These are phyloP conservation scores for Xylaria castorea DNA, from an alignment of 495 filamentous ascomycete species.

Conservation along the genomic window DNA sequence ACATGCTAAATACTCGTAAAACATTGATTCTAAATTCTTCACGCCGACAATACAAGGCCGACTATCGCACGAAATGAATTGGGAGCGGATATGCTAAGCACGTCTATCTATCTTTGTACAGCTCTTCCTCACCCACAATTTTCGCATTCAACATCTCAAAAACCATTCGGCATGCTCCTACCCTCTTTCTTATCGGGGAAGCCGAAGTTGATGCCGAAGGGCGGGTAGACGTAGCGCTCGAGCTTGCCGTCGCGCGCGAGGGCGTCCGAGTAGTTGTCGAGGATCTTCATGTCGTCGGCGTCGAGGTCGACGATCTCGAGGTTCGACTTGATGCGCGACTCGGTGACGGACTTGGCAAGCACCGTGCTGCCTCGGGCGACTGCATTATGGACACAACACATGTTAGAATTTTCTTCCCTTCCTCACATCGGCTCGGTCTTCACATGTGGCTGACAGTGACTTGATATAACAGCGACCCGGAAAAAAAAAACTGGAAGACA, in stretches of 20 bases:
- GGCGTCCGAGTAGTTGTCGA: constrained; percentile 64
- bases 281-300: constrained; percentile 66
- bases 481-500: constrained; percentile 33
- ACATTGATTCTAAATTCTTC: background rate
- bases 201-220: constrained; percentile 78
- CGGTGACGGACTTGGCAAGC: constrained; percentile 80
- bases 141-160: background rate
- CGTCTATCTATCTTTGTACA: constrained; percentile 9
- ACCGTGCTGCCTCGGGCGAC: constrained; percentile 76
- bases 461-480: too few species aligned
- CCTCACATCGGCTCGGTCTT: background rate
- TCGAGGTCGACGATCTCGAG: constrained; percentile 71
- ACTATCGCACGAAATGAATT: background rate
- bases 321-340: constrained; percentile 77
- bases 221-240: constrained; percentile 76
- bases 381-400: constrained; percentile 36
- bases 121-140: background rate
- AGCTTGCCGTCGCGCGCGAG: constrained; percentile 67
- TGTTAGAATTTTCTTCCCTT: constrained; percentile 24
- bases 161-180: constrained; percentile 38
- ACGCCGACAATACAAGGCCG: background rate
- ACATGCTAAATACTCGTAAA: background rate
- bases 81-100: background rate
- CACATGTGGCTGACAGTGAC: too few species aligned
- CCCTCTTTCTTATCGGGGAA: constrained; percentile 72